These are phyloP conservation scores for Trichoderma koningiopsis DNA, from an alignment of 2,329 filamentous ascomycete genomes.

Conservation along the genomic window DNA sequence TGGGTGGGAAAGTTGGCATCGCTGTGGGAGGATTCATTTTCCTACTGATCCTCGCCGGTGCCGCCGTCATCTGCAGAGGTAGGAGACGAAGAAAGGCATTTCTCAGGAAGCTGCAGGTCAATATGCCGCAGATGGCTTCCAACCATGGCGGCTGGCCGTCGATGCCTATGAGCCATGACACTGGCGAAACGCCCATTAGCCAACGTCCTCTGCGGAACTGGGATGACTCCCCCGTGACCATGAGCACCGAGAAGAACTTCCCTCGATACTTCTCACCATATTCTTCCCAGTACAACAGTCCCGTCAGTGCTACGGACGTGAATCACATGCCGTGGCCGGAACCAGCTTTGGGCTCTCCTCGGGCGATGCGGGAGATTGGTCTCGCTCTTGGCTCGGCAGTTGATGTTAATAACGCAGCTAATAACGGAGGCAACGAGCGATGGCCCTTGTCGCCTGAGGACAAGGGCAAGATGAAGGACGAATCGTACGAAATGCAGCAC, in stretches of 20 bases:
- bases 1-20: constrained; percentile 62
- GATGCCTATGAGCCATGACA: constrained; percentile 32
- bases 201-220: constrained; percentile 33
- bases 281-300: constrained; percentile 61
- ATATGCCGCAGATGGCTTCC: constrained; percentile 32
- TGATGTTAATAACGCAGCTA: background rate
- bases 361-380: constrained; percentile 28
- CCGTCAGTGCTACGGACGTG: constrained; percentile 50
- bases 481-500: constrained; percentile 43
- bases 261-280: constrained; percentile 62
- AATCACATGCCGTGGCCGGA: constrained; percentile 43
- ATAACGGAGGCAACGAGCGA: constrained; percentile 21
- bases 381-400: constrained; percentile 27
- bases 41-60: constrained; percentile 52
- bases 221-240: constrained; percentile 55
- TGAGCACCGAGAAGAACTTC: constrained; percentile 43
- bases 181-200: constrained; percentile 34
- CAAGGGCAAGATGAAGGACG: constrained; percentile 48
- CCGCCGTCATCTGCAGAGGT: constrained; percentile 58
- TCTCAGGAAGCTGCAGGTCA: constrained; percentile 51
- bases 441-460: constrained; percentile 33
- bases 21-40: constrained; percentile 54
- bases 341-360: constrained; percentile 23
- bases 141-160: constrained; percentile 47
- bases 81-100: constrained; percentile 57